A percentile compares a stretch with the other conserved stretches of the same genome.
Evolutionary conservation across 345 rosid genomes (phyloP).

Genomic region (Acer negundo): DNA sequence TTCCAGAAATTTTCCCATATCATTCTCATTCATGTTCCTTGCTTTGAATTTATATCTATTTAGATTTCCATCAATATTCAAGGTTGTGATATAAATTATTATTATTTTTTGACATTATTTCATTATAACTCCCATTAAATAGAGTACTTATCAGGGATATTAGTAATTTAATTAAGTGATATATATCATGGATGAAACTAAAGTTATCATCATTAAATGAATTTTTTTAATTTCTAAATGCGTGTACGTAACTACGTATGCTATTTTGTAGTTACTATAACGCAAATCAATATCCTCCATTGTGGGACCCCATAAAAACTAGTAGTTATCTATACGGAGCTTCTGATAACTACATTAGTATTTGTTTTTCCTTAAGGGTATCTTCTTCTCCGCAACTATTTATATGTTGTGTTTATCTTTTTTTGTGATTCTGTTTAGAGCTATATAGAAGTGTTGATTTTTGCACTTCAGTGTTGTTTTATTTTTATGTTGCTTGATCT

Average conservation of each 20-base stretch:
- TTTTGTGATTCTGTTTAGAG: background rate
- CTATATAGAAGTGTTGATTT: background rate
- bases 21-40: background rate
- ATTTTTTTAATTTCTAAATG: background rate
- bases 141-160: background rate
- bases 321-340: slow-evolving; percentile 21
- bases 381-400: background rate
- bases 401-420: background rate
- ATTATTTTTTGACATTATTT: background rate
- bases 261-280: slow-evolving; percentile 1
- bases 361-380: slow-evolving; percentile 8
- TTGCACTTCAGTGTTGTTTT: slow-evolving; percentile 10
- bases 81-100: background rate
- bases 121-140: background rate
- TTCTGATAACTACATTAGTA: slow-evolving; percentile 22
- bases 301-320: slow-evolving; percentile 20
- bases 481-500: slow-evolving; percentile 9
- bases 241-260: slow-evolving; percentile 28
- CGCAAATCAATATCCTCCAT: slow-evolving; percentile 10
- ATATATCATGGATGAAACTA: background rate
- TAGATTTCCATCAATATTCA: background rate
- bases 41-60: no score
- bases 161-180: background rate
- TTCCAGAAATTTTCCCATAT: no score
- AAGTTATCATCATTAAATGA: no score